These are phyloP conservation scores for Pseudoperonospora humuli DNA, from an alignment of 352 stramenopile species.

Conservation along the genomic window DNA sequence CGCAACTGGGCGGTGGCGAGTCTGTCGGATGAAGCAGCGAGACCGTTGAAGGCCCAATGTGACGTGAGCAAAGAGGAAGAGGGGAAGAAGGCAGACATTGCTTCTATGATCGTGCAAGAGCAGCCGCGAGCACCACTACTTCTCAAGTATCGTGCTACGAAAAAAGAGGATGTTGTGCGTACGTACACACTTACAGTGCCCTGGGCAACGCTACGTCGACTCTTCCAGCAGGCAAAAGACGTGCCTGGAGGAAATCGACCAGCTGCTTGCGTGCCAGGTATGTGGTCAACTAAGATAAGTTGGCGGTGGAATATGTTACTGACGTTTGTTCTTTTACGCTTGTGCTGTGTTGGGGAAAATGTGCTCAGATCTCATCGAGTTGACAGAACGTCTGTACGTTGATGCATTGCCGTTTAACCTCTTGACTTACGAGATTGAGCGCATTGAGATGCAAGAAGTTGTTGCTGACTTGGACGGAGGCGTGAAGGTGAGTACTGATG, in stretches of 20 bases:
- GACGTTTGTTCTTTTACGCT: constrained; percentile 2
- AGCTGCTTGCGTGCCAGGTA: constrained; percentile 25
- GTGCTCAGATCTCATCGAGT: constrained; percentile 39
- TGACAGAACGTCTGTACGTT: constrained; percentile 48
- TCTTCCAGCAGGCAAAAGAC: constrained; percentile 31
- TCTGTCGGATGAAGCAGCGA: constrained; percentile 20
- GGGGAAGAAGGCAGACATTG: too few relatives aligned
- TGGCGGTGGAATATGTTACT: constrained; percentile 9
- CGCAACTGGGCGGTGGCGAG: constrained; percentile 38
- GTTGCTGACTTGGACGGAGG: constrained; percentile 30
- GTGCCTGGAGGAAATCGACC: constrained; percentile 7
- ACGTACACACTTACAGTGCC: constrained; percentile 58
- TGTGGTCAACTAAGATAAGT: neutral
- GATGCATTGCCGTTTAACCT: constrained; percentile 44
- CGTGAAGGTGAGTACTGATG: constrained; percentile 30
- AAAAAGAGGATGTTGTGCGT: constrained; percentile 33
- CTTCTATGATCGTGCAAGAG: constrained; percentile 7
- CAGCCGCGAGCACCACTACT: constrained; percentile 28
- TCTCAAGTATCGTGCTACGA: constrained; percentile 41
- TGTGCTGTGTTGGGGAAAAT: too few relatives aligned
- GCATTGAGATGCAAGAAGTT: constrained; percentile 43
- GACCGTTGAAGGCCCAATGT: constrained; percentile 1
- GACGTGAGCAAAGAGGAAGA: constrained; percentile 11
- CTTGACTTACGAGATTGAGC: constrained; percentile 39
- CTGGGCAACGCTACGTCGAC: constrained; percentile 34